Evolutionary conservation across 2,329 filamentous ascomycete genomes (phyloP), one percentile per base, ranked within the genome.

Genomic region (Macrophomina phaseolina): DNA sequence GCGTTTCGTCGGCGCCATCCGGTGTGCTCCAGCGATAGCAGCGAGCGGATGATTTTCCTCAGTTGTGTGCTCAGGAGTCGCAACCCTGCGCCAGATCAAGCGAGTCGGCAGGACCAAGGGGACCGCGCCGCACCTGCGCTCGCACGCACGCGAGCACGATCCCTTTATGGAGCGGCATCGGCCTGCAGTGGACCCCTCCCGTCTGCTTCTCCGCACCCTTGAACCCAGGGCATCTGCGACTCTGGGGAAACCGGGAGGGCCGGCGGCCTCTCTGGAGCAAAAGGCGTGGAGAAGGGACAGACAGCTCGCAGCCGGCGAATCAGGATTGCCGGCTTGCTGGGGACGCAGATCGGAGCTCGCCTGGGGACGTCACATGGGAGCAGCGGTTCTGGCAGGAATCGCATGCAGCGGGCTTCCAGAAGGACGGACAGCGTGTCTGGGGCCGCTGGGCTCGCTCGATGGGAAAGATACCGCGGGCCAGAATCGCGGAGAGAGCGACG

Each of bases 371-470:
- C 32, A 36, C 55, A 60, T 45, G 55, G 55, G 55, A n/a, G n/a
- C 34, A 14, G 42, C 42, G 53, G 34, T 42, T 30, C 40, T 46
- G 56, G 11, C 11, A 45, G 38, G 40, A 53, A 48, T 61, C 32
- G 34, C 56, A 40, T 62, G 58, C 58, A 62, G 38, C 11, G 18
- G n/a, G 58, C 58, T 62, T 62, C 58, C 42, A 62, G 58, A 62
- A 62, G 32, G 56, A 5, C 40, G 40, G 40, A 23, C 16, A n/a
- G 56, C 11, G 45, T n/a, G 28, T 46, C 42, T 49, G 42, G 42
- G 42, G 42, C 36, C n/a, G 56, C 23, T 23, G 42, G 38, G 38
- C 55, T n/a, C n/a, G n/a, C 32, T 18, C 36, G 12, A 18, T 34
- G 49, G n/a, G 38, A 18, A n/a, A 62, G 58, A 62, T 62, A 62